These are phyloP conservation scores for Microcyclosporella mali DNA, from an alignment of 2,329 filamentous ascomycete species.

Conservation along the genomic window DNA sequence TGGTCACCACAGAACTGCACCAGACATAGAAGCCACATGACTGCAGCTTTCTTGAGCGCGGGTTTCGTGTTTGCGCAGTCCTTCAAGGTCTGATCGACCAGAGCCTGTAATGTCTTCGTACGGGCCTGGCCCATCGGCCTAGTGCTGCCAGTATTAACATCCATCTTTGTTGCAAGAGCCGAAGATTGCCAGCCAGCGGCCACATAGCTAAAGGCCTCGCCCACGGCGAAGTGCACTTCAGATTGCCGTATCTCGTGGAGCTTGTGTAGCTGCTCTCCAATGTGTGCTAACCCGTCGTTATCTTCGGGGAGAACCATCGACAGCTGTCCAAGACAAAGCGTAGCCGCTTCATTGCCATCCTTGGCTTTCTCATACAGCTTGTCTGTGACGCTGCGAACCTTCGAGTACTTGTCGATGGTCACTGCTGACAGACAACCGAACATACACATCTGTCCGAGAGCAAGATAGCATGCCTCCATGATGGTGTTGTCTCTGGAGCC, in stretches of 20 bases:
- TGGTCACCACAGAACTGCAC: conserved; percentile 84
- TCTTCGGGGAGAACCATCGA: conserved; percentile 55
- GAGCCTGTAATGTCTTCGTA: conserved; percentile 41
- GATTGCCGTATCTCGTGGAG: conserved; percentile 79
- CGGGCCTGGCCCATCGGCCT: conserved; percentile 33
- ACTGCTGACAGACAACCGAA: conserved; percentile 49
- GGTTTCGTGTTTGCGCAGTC: conserved; percentile 84
- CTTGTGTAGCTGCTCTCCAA: conserved; percentile 64
- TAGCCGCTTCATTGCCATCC: conserved; percentile 73
- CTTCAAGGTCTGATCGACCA: conserved; percentile 66
- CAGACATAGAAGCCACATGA: conserved; percentile 89
- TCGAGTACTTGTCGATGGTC: conserved; percentile 22
- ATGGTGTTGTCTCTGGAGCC: conserved; percentile 51
- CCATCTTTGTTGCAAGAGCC: conserved; percentile 65
- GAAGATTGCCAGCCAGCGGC: conserved; percentile 78
- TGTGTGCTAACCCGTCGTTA: conserved; percentile 42
- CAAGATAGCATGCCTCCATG: conserved; percentile 51
- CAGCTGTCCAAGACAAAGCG: conserved; percentile 71
- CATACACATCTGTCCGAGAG: conserved; percentile 57
- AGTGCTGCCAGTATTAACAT: conserved; percentile 54
- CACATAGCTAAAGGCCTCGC: conserved; percentile 76
- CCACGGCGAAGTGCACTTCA: conserved; percentile 84
- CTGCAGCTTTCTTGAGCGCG: conserved; percentile 80
- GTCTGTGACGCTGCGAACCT: conserved; percentile 45
- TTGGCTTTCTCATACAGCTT: conserved; percentile 64